Conservation (phyloP, 768 basidiomycete species). For the Trametes gibbosa region DNA sequence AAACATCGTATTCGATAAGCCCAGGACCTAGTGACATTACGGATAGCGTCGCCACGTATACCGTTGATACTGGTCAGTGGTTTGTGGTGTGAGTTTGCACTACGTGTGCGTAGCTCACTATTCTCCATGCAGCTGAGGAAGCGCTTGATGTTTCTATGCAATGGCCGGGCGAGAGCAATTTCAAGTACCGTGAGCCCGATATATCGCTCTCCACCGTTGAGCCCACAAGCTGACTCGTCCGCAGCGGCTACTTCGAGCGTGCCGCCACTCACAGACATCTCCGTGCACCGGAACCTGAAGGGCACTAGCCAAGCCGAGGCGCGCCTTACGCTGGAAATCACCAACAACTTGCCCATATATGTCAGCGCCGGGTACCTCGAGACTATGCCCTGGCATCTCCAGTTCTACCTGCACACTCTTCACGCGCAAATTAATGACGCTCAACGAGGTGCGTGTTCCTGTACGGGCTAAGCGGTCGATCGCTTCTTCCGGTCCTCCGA, state of each 20-base stretch:
- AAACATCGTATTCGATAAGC: slow-evolving; percentile 42
- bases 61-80: slow-evolving; percentile 45
- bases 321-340: slow-evolving; percentile 62
- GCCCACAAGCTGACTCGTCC: not conserved
- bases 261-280: slow-evolving; percentile 48
- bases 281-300: slow-evolving; percentile 65
- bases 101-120: slow-evolving; percentile 1
- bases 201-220: not conserved
- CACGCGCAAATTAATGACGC: slow-evolving; percentile 46
- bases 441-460: slow-evolving; percentile 40
- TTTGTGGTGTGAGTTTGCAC: not conserved
- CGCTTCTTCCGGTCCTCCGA: not conserved
- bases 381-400: slow-evolving; percentile 90
- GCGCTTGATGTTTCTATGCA: slow-evolving; percentile 57
- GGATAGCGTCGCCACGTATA: slow-evolving; percentile 44
- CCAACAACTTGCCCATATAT: slow-evolving; percentile 50
- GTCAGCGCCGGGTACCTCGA: slow-evolving; percentile 73
- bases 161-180: slow-evolving; percentile 49
- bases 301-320: slow-evolving; percentile 78
- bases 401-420: slow-evolving; percentile 84
- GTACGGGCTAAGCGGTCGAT: not conserved
- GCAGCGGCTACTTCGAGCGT: slow-evolving; percentile 29
- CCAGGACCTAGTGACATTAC: slow-evolving; percentile 48
- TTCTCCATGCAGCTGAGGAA: slow-evolving; percentile 32
- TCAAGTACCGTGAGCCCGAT: slow-evolving; percentile 55